Evolutionary conservation across 495 filamentous ascomycete species (phyloP).

Genomic region (Opeltia flavorubescens): DNA sequence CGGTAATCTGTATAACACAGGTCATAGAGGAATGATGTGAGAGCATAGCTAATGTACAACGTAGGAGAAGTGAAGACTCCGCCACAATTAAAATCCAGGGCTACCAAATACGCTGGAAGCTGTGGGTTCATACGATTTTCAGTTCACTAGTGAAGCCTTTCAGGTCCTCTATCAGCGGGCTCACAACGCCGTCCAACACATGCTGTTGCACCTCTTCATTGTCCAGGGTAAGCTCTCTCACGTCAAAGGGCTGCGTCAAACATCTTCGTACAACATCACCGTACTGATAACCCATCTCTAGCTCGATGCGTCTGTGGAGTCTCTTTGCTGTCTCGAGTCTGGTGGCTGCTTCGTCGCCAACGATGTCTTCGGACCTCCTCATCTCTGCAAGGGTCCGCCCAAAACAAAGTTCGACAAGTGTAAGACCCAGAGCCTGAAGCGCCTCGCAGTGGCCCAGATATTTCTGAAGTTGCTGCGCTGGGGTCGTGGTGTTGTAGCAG

Average conservation of each 20-base stretch:
- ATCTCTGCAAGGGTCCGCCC: conserved; percentile 17
- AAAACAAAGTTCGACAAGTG: conserved; percentile 24
- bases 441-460: conserved; percentile 2
- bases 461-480: conserved; percentile 3
- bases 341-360: conserved; percentile 10
- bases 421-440: conserved; percentile 21
- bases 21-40: no score
- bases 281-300: conserved; percentile 18
- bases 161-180: conserved; percentile 8
- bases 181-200: conserved; percentile 16
- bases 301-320: conserved; percentile 13
- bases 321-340: conserved; percentile 17
- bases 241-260: conserved; percentile 17
- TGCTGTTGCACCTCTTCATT: conserved; percentile 16
- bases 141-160: conserved; percentile 2
- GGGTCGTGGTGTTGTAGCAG: background rate
- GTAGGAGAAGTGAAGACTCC: no score
- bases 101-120: no score
- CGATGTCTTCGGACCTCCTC: conserved; percentile 13
- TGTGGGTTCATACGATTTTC: no score
- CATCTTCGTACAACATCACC: conserved; percentile 22
- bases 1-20: no score
- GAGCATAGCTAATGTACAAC: no score
- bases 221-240: conserved; percentile 13
- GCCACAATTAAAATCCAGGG: no score